These are phyloP conservation scores for Saccharomycopsis babjevae DNA, from an alignment of 805 yeast species.

Conservation along the genomic window DNA sequence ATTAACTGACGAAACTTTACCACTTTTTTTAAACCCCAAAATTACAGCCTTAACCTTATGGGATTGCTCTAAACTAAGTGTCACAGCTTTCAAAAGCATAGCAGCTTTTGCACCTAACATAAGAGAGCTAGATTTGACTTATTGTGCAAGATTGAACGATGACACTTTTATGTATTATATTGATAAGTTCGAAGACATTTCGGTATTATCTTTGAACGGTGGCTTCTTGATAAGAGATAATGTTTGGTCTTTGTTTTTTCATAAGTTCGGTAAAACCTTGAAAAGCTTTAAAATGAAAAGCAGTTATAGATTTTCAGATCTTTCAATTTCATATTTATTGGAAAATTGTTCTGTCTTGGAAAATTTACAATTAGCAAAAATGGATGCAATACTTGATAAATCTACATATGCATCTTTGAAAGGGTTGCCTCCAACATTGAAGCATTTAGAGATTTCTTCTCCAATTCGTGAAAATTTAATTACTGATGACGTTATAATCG, in stretches of 20 bases:
- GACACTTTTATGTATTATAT: constrained; percentile 58
- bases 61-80: constrained; percentile 81
- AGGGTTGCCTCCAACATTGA: constrained; percentile 38
- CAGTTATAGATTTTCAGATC: constrained; percentile 74
- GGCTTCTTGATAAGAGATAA: constrained; percentile 73
- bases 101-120: constrained; percentile 74
- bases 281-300: constrained; percentile 55
- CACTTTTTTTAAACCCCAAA: constrained; percentile 59
- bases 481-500: constrained; percentile 56
- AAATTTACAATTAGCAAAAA: constrained; percentile 49
- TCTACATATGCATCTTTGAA: constrained; percentile 56
- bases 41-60: constrained; percentile 58
- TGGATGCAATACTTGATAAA: constrained; percentile 60
- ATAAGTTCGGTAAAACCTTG: constrained; percentile 42
- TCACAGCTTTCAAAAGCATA: constrained; percentile 54
- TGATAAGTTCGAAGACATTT: constrained; percentile 45
- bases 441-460: constrained; percentile 53
- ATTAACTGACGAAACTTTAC: constrained; percentile 58
- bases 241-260: constrained; percentile 72
- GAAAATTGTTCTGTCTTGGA: constrained; percentile 53
- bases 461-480: constrained; percentile 59
- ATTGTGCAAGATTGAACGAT: constrained; percentile 90
- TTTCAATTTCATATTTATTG: constrained; percentile 50
- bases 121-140: constrained; percentile 54
- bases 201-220: constrained; percentile 65